Evolutionary conservation across 1,139 yeast species (phyloP), one percentile per base, ranked within the genome.

Genomic region (Blastobotrys persicus): DNA sequence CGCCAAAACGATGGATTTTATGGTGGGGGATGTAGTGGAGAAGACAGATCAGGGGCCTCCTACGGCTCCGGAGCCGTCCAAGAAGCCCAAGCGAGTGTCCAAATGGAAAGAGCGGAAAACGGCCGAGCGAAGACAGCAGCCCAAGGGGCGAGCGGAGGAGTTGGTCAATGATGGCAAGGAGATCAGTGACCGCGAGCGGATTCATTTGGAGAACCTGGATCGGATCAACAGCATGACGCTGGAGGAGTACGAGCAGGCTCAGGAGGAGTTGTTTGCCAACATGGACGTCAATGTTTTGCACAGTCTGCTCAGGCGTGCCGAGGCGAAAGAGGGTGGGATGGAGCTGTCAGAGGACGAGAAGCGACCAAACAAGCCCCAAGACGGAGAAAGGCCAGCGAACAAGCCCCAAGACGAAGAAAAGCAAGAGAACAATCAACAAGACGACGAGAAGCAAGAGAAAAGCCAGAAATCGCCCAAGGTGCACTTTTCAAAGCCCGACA

Each of bases 1-100:
- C n/a, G n/a, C n/a, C n/a, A n/a, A 35, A 39, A 38, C 31, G 16
- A 44, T 45, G 48, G 33, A 48, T 34, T 38, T 38, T 12, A 72
- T 83, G 57, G 70, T 85, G 16, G 88, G 88, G 7, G 95, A 87
- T 51, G 85, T 87, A 41, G 81, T 86, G 52, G 84, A 82, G 33
- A 44, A 42, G 37, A 47, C 44, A 37, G 50, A 72, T 0, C 69
- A 59, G 17, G 68, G 69, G 1, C 75, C 77, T 0, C 63, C 62
- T 40, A 68, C 62, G 13, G 75, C 76, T 12, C 63, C 57, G 2
- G 61, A 65, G 7, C 50, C 50, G 1, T 56, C 57, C 5, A 56
- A 53, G 26, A 47, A 23, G 40, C 45, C 42, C 4, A 53, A 42
- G 13, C 53, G 62, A 39, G 83, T 82, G 33, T 79, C 77, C 55